Conservation (phyloP, 2,329 filamentous ascomycete genomes). For the Phyllosticta citriasiana region DNA sequence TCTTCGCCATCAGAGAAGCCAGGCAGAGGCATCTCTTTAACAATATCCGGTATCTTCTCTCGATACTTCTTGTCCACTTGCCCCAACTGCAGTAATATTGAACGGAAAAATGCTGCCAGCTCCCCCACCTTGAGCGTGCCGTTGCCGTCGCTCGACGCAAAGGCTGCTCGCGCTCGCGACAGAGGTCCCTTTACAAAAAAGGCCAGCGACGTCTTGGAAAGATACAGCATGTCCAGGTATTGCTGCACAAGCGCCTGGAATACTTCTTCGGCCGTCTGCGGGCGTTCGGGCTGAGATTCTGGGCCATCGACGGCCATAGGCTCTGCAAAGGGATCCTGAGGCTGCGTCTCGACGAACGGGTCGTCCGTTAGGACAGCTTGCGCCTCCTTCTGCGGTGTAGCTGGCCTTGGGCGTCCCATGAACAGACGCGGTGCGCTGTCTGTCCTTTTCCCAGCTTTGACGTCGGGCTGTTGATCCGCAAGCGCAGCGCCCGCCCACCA, state of each 20-base stretch:
- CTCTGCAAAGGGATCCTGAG: conserved; percentile 3
- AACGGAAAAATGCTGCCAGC: conserved; percentile 58
- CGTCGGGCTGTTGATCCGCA: conserved; percentile 10
- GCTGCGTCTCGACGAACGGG: conserved; percentile 2
- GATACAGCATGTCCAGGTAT: conserved; percentile 37
- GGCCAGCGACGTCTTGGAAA: conserved; percentile 59
- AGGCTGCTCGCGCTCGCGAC: conserved; percentile 62
- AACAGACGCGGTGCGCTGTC: conserved; percentile 18
- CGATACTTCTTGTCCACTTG: conserved; percentile 71
- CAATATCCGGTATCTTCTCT: conserved; percentile 55
- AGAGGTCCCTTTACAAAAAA: conserved; percentile 79
- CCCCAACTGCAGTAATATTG: conserved; percentile 54
- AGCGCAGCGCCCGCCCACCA: conserved; percentile 27
- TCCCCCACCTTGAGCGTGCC: conserved; percentile 51
- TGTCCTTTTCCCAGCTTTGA: conserved; percentile 12
- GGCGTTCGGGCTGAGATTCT: neutral
- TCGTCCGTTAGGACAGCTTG: neutral
- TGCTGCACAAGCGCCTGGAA: conserved; percentile 40
- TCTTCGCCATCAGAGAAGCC: conserved; percentile 34
- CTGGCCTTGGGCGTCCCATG: conserved; percentile 20
- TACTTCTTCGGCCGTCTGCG: conserved; percentile 26
- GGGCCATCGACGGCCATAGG: neutral
- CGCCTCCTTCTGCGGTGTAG: neutral
- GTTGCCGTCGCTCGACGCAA: conserved; percentile 50
- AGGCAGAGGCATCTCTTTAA: conserved; percentile 46